These are phyloP conservation scores for Panus rudis DNA, from an alignment of 768 basidiomycete species.

Conservation along the genomic window DNA sequence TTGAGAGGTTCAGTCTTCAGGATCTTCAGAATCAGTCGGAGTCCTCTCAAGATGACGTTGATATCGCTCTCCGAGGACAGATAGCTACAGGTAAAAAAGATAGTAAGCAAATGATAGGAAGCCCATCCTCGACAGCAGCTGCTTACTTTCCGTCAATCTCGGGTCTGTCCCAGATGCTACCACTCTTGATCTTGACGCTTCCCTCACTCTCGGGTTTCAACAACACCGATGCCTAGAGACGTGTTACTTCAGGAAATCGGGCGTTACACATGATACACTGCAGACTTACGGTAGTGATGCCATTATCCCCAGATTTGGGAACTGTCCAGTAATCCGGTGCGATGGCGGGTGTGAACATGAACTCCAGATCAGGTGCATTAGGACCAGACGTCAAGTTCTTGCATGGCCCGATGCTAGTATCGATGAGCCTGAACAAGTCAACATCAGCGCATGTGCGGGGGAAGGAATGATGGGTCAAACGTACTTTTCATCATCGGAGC, in stretches of 20 bases:
- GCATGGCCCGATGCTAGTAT: not conserved
- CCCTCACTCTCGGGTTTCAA: constrained; percentile 2
- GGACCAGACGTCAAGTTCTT: constrained; percentile 9
- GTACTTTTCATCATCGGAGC: constrained; percentile 4
- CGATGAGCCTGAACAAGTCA: no score
- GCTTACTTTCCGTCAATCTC: constrained; percentile 2
- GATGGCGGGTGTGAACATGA: constrained; percentile 5
- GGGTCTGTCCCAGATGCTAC: not conserved
- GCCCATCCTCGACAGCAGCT: constrained; percentile 10
- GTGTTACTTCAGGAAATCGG: no score
- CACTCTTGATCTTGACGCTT: not conserved
- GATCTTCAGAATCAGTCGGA: constrained; percentile 6
- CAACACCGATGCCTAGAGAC: not conserved
- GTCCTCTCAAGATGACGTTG: constrained; percentile 8
- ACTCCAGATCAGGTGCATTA: constrained; percentile 10
- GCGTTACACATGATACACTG: no score
- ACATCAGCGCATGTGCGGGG: no score
- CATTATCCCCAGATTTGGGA: not conserved
- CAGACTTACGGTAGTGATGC: not conserved
- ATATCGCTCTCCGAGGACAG: constrained; percentile 8
- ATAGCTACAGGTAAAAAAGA: constrained; percentile 5
- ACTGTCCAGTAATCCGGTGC: not conserved
- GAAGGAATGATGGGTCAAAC: no score
- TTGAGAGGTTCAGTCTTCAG: constrained; percentile 9
- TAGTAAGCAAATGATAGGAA: not conserved